phyloP scores from a whole-genome alignment of 768 basidiomycete species.

The Omphalotus guepiniiformis region DNA sequence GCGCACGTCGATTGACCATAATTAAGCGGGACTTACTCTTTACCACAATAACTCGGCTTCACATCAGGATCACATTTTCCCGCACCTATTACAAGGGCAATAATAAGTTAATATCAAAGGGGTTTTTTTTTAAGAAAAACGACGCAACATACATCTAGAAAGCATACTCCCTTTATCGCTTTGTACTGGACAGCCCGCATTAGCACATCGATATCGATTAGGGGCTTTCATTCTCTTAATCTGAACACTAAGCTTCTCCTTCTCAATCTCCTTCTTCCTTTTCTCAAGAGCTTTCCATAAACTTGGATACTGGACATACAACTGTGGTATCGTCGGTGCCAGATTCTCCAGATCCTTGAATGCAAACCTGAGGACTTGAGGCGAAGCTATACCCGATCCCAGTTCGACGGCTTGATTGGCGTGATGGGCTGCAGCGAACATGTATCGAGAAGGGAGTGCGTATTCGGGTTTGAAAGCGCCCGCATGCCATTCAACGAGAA shows the following conservation, averaged over 20 bases:
- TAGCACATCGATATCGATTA: constrained; percentile 26
- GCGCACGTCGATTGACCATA: neutral
- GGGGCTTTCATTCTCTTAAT: constrained; percentile 22
- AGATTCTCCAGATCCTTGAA: constrained; percentile 12
- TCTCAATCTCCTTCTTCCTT: constrained; percentile 15
- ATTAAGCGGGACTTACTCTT: constrained; percentile 24
- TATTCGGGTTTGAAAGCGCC: neutral
- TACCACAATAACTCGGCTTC: constrained; percentile 29
- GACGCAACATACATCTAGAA: constrained; percentile 17
- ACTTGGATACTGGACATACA: constrained; percentile 17
- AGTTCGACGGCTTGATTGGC: constrained; percentile 17
- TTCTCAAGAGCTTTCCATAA: constrained; percentile 18
- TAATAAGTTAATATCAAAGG: neutral
- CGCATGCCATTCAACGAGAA: constrained; percentile 11
- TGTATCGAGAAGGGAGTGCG: constrained; percentile 7
- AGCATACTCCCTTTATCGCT: constrained; percentile 23
- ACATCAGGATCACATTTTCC: constrained; percentile 27
- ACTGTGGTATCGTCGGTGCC: constrained; percentile 10
- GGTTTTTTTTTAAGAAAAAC: neutral
- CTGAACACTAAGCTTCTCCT: constrained; percentile 16
- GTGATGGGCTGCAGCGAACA: constrained; percentile 13
- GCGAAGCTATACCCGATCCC: constrained; percentile 6
- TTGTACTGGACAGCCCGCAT: constrained; percentile 21
- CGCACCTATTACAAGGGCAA: constrained; percentile 15
- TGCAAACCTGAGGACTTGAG: constrained; percentile 20